Conservation (phyloP, 495 filamentous ascomycete species). For the Amorphotheca resinae region DNA sequence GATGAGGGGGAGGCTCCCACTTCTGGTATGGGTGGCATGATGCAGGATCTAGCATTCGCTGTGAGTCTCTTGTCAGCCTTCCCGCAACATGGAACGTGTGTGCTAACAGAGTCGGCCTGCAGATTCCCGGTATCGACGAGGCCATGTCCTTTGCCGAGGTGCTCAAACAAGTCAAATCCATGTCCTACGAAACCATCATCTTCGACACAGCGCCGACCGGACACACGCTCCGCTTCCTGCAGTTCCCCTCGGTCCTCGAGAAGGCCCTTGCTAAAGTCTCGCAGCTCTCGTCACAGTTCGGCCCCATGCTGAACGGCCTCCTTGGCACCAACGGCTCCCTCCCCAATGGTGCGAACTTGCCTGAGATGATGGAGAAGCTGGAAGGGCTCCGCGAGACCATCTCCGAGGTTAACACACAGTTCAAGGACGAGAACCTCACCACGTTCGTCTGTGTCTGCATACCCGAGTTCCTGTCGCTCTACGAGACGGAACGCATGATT, state of each 20-base stretch:
- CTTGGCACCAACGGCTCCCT: slow-evolving; percentile 68
- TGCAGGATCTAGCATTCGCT: slow-evolving; percentile 54
- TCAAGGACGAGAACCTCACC: slow-evolving; percentile 91
- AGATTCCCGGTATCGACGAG: slow-evolving; percentile 98
- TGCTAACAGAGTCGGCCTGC: no score
- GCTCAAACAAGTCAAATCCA: slow-evolving; percentile 97
- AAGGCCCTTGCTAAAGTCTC: slow-evolving; percentile 96
- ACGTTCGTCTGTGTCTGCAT: slow-evolving; percentile 99
- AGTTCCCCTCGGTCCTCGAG: slow-evolving; percentile 96
- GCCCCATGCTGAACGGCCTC: slow-evolving; percentile 88
- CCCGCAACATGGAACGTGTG: neutral
- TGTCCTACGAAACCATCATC: slow-evolving; percentile 96
- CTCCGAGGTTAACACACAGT: slow-evolving; percentile 89
- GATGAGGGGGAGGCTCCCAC: slow-evolving; percentile 52
- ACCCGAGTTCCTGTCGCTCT: slow-evolving; percentile 90
- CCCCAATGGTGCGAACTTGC: slow-evolving; percentile 81
- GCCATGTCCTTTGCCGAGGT: slow-evolving; percentile 99
- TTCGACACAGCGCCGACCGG: slow-evolving; percentile 99
- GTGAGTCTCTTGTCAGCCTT: slow-evolving; percentile 32
- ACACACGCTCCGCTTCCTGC: slow-evolving; percentile 96
- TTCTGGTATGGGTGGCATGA: slow-evolving; percentile 49
- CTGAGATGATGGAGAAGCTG: slow-evolving; percentile 87
- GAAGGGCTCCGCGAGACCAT: slow-evolving; percentile 88
- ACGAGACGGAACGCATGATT: slow-evolving; percentile 99
- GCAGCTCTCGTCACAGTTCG: slow-evolving; percentile 86